Evolutionary conservation across 306 rosid genomes (phyloP).

Genomic region (Abrus pulchellus): DNA sequence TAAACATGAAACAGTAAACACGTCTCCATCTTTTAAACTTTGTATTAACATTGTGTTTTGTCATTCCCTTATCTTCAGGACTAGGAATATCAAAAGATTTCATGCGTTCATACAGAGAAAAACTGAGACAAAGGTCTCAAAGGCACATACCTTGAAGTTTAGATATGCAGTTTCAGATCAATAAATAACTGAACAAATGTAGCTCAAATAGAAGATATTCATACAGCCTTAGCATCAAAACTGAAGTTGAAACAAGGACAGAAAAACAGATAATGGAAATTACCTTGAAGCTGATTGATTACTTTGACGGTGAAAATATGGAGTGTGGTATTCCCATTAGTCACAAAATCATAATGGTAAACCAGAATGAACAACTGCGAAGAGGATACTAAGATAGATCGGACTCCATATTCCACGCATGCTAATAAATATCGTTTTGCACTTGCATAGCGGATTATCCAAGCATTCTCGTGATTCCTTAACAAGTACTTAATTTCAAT

Average conservation of each 20-base stretch:
- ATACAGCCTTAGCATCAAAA: slow-evolving; percentile 49
- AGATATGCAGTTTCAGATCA: slow-evolving; percentile 43
- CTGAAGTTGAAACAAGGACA: slow-evolving; percentile 41
- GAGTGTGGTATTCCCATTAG: slow-evolving; percentile 4
- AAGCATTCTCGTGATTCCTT: slow-evolving; percentile 48
- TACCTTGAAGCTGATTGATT: slow-evolving; percentile 30
- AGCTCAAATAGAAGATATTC: slow-evolving; percentile 53
- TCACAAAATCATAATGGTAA: slow-evolving; percentile 22
- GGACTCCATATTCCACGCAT: slow-evolving; percentile 27
- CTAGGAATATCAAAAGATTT: slow-evolving; percentile 37
- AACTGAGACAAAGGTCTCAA: neutral
- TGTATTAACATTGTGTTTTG: slow-evolving; percentile 48
- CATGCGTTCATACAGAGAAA: slow-evolving; percentile 34
- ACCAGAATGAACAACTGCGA: slow-evolving; percentile 34
- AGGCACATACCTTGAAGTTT: slow-evolving; percentile 8
- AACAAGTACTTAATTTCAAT: slow-evolving; percentile 46
- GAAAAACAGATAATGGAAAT: slow-evolving; percentile 46
- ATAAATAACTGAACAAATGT: slow-evolving; percentile 43
- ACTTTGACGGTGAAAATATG: neutral
- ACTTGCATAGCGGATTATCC: slow-evolving; percentile 39
- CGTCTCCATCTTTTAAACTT: slow-evolving; percentile 63
- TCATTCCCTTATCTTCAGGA: slow-evolving; percentile 51
- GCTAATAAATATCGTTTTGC: slow-evolving; percentile 46
- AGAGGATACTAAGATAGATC: slow-evolving; percentile 41
- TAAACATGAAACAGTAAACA: slow-evolving; percentile 53